These are phyloP conservation scores for Camelina hispida DNA, from an alignment of 345 rosid species.

Conservation along the genomic window DNA sequence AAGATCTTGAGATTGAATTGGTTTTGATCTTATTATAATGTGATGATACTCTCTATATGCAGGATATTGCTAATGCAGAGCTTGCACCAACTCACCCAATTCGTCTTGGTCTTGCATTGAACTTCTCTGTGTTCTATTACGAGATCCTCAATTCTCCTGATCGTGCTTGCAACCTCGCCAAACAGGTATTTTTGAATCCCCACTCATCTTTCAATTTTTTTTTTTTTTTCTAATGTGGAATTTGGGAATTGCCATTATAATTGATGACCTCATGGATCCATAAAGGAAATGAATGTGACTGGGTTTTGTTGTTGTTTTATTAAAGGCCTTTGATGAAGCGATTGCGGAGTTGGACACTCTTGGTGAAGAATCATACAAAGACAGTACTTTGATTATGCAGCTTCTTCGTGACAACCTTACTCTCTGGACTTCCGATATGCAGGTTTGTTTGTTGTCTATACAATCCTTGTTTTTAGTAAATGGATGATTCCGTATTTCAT, in stretches of 20 bases:
- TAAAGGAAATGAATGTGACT: neutral
- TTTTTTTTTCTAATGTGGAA: neutral
- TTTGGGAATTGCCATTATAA: neutral
- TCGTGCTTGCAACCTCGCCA: constrained; percentile 93
- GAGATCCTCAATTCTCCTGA: constrained; percentile 95
- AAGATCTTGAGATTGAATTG: constrained; percentile 15
- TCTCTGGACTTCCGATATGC: constrained; percentile 98
- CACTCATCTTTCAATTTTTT: neutral
- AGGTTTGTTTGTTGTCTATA: constrained; percentile 54
- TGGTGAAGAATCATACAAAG: constrained; percentile 99
- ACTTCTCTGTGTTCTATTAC: constrained; percentile 93
- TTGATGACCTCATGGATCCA: neutral
- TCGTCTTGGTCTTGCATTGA: constrained; percentile 87
- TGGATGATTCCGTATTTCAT: neutral
- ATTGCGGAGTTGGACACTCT: constrained; percentile 95
- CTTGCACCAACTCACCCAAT: constrained; percentile 95
- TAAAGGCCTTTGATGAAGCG: constrained; percentile 93
- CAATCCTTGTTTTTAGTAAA: neutral
- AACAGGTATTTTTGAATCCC: constrained; percentile 58
- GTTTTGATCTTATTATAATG: neutral
- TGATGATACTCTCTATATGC: constrained; percentile 14
- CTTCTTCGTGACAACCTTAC: constrained; percentile 99
- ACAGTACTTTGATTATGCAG: constrained; percentile 98
- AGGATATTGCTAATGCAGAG: constrained; percentile 91
- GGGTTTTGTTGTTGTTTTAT: constrained; percentile 20